Conservation (phyloP, 331 rosid genomes). For the Rhamnella rubrinervis region DNA sequence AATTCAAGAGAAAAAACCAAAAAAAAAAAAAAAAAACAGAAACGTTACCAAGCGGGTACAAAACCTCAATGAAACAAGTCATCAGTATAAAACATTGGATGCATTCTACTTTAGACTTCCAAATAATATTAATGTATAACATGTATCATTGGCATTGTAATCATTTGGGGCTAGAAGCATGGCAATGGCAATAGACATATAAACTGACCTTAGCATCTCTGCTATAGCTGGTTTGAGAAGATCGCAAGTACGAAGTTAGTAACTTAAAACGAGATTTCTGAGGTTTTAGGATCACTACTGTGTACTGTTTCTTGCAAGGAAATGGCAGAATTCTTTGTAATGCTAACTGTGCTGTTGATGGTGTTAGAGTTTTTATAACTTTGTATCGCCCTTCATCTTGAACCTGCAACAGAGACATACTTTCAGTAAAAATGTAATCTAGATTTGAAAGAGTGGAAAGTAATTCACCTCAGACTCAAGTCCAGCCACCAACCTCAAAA, state of each 20-base stretch:
- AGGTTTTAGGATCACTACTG: conserved; percentile 86
- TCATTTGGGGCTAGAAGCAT: no score
- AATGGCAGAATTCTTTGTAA: conserved; percentile 73
- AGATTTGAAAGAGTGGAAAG: no score
- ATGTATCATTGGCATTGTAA: no score
- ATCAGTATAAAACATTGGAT: no score
- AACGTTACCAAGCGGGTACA: no score
- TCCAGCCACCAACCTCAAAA: conserved; percentile 63
- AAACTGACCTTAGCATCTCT: conserved; percentile 65
- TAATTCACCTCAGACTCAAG: background rate
- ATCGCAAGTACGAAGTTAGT: conserved; percentile 56
- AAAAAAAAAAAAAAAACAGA: no score
- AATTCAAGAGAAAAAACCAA: no score
- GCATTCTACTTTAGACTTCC: no score
- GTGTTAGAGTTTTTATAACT: conserved; percentile 65
- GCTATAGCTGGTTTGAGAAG: conserved; percentile 34
- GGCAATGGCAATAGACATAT: no score
- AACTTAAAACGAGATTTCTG: conserved; percentile 48
- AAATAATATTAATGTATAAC: no score
- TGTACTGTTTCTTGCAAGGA: conserved; percentile 84
- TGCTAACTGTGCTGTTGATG: conserved; percentile 61
- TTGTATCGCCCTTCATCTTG: conserved; percentile 79
- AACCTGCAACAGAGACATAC: conserved; percentile 39
- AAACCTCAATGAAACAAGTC: no score
- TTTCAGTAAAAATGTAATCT: background rate